Percentiles rank a stretch among this genome's conserved stretches.
Evolutionary conservation across 1,284 basidiomycete species (phyloP).

Genomic region (Fomitiporia mediterranea): DNA sequence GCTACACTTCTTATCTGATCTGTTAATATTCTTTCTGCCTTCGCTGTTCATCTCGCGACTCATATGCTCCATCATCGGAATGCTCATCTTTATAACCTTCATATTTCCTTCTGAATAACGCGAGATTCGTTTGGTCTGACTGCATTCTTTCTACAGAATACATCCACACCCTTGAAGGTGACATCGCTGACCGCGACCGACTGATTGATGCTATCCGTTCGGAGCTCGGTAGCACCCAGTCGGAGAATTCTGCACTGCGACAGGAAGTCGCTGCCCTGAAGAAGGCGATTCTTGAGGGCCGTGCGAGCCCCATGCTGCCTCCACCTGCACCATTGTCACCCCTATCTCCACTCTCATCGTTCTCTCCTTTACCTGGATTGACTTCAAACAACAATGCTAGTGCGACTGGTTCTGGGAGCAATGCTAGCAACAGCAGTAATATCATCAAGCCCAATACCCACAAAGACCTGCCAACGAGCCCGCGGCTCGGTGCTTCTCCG

Average conservation of each 20-base stretch:
- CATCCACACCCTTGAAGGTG: slow-evolving; percentile 88
- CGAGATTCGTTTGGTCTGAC: not conserved
- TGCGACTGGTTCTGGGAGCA: slow-evolving; percentile 18
- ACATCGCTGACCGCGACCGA: slow-evolving; percentile 89
- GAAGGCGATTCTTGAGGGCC: slow-evolving; percentile 66
- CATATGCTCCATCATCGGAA: too few species aligned
- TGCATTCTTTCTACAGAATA: slow-evolving; percentile 57
- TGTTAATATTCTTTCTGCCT: too few species aligned
- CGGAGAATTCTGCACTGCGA: slow-evolving; percentile 82
- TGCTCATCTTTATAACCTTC: too few species aligned
- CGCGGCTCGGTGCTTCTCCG: slow-evolving; percentile 39
- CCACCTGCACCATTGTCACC: slow-evolving; percentile 42
- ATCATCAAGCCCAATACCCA: slow-evolving; percentile 71
- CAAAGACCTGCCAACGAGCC: slow-evolving; percentile 75
- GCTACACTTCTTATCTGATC: too few species aligned
- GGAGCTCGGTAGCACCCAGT: slow-evolving; percentile 75
- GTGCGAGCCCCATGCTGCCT: slow-evolving; percentile 38
- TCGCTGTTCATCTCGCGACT: too few species aligned
- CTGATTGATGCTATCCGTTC: slow-evolving; percentile 85
- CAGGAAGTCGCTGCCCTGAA: slow-evolving; percentile 84
- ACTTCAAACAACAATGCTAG: slow-evolving; percentile 7
- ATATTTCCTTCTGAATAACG: not conserved
- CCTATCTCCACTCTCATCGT: slow-evolving; percentile 31
- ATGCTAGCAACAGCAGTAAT: slow-evolving; percentile 22
- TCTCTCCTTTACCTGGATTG: slow-evolving; percentile 27